phyloP scores from a whole-genome alignment of 164 flowering plant genomes.

The Vitis riparia region DNA sequence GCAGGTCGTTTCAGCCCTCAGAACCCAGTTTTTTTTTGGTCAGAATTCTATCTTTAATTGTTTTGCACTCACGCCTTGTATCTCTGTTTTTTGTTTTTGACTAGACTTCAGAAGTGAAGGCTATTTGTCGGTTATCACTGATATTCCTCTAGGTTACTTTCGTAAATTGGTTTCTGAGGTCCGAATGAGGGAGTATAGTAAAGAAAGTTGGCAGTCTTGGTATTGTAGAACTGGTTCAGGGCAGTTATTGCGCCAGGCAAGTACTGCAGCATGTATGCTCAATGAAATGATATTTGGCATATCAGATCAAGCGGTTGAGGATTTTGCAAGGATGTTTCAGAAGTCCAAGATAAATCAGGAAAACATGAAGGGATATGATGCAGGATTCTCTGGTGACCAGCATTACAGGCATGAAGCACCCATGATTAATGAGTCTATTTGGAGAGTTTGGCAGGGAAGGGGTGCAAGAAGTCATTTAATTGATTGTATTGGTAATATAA shows the following conservation, averaged over 20 bases:
- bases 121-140: conserved; percentile 53
- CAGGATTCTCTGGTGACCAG: conserved; percentile 16
- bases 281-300: conserved; percentile 89
- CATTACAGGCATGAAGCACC: conserved; percentile 11
- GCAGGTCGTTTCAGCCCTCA: conserved; percentile 54
- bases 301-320: conserved; percentile 59
- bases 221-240: conserved; percentile 73
- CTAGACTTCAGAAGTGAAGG: conserved; percentile 57
- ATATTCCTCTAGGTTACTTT: conserved; percentile 65
- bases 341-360: conserved; percentile 28
- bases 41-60: neutral
- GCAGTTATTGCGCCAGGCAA: conserved; percentile 75
- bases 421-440: conserved; percentile 20
- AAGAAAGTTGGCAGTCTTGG: conserved; percentile 87
- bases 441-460: conserved; percentile 38
- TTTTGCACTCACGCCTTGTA: conserved; percentile 3
- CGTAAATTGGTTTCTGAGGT: conserved; percentile 69
- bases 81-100: conserved; percentile 18
- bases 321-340: conserved; percentile 41
- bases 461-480: conserved; percentile 47
- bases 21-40: conserved; percentile 7
- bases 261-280: conserved; percentile 80
- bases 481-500: conserved; percentile 72
- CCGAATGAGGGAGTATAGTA: conserved; percentile 52
- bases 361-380: conserved; percentile 15